Base-by-base conservation (phyloP, 352 stramenopile species). In the Bremia lactucae region DNA sequence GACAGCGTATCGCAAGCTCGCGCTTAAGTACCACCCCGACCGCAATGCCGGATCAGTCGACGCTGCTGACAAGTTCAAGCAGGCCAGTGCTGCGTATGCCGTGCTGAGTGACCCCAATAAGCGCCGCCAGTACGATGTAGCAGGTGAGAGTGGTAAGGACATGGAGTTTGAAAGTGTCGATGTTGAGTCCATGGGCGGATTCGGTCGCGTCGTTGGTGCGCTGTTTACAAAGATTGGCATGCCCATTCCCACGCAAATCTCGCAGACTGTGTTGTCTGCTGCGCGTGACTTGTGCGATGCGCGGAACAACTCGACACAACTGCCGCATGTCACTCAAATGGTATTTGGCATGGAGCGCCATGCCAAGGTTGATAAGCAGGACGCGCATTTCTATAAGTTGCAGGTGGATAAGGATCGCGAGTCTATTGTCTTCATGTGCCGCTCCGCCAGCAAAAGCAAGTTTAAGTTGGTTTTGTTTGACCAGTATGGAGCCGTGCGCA, bases 381-480 rank as follows among this genome's bases (percentile, higher is more conserved):
- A 90, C 59, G 81, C 78, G 23, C 81, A 93, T 45, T 93, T 91
- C 49, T 93, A 87, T 59, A 75, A 77, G 24, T 61, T 93, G 31
- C 60, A 69, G 15, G 69, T 93, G 23, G 72, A 83, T 15, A 65
- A 78, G 16, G 74, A 83, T 23, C 62, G 72, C 34, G 72, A 84
- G 38, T 85, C 72, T 20, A 60, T 91, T 23, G 78, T 89, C 36
- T 72, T 93, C 48, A 86, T 81, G 62, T 90, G 78, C 42, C 78
- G 78, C 24, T 89, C 81, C 5, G 59, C 59, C 14, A 68, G 72
- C 19, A 93, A 93, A 52, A 86, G 65, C 68, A 93, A 93, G 59
- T 93, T 93, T 51, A 93, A 93, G 52, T 46, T 93, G 37, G 80
- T 93, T 46, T 62, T 93, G 6, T 93, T 93, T 44, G 81, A 93